These are phyloP conservation scores for Ogataea dorogensis DNA, from an alignment of 805 yeast genomes.

Conservation along the genomic window DNA sequence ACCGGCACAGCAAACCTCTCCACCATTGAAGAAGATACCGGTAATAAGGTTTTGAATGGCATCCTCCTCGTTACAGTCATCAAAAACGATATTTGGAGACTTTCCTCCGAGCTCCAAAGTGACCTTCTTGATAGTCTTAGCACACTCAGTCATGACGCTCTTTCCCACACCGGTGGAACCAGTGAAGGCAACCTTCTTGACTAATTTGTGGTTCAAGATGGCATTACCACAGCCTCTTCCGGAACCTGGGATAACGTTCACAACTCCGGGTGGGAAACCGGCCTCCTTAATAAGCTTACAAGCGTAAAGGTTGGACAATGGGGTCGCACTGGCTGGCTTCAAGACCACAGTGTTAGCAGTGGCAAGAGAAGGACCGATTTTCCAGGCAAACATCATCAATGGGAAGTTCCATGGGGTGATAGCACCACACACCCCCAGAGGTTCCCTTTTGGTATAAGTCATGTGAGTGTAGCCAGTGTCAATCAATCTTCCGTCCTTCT, in stretches of 20 bases:
- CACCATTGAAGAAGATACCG: constrained; percentile 85
- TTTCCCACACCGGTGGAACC: constrained; percentile 90
- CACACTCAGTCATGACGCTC: constrained; percentile 68
- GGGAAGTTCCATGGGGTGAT: constrained; percentile 99
- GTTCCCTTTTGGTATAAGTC: constrained; percentile 80
- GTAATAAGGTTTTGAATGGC: constrained; percentile 66
- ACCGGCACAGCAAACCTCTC: constrained; percentile 93
- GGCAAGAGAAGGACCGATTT: constrained; percentile 88
- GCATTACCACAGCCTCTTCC: constrained; percentile 86
- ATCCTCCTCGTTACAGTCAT: constrained; percentile 65
- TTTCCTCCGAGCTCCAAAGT: constrained; percentile 88
- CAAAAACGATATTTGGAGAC: constrained; percentile 80
- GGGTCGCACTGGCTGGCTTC: constrained; percentile 91
- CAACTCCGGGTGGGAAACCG: constrained; percentile 89
- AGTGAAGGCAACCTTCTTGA: constrained; percentile 91
- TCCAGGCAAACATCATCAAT: constrained; percentile 90
- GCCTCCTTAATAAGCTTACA: constrained; percentile 71
- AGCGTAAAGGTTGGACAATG: constrained; percentile 79
- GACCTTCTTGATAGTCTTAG: constrained; percentile 72
- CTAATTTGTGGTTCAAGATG: constrained; percentile 70
- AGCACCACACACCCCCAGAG: constrained; percentile 93
- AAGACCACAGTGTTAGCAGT: constrained; percentile 86
- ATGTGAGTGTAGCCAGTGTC: constrained; percentile 75
- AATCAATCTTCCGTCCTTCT: constrained; percentile 70
- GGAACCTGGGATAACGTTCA: constrained; percentile 82